phyloP scores from a whole-genome alignment of 805 yeast species.

The Yamadazyma takamatsuzukensis region DNA sequence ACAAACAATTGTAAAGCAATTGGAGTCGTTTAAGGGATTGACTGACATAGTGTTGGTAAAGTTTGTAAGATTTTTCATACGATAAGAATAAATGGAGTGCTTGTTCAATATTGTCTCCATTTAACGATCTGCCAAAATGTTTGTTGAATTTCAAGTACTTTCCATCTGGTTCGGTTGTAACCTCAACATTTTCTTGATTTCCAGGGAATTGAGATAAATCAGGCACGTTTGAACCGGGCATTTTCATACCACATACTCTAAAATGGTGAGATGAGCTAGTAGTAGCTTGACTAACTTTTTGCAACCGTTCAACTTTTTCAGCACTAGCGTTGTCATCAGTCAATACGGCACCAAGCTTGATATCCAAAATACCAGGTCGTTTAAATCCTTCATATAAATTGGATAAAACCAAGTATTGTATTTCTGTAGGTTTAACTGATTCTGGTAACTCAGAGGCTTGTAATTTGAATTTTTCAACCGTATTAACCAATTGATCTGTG shows the following conservation, averaged over 20 bases:
- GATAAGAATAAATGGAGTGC: slow-evolving; percentile 49
- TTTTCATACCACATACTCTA: slow-evolving; percentile 86
- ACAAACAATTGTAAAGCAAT: slow-evolving; percentile 60
- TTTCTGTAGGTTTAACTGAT: slow-evolving; percentile 8
- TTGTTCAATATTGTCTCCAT: slow-evolving; percentile 34
- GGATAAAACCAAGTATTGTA: slow-evolving; percentile 59
- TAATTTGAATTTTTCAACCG: slow-evolving; percentile 1
- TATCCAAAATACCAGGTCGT: slow-evolving; percentile 73
- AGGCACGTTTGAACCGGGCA: slow-evolving; percentile 19
- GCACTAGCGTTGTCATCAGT: slow-evolving; percentile 56
- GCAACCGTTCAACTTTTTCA: slow-evolving; percentile 63
- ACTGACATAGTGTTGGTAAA: slow-evolving; percentile 7
- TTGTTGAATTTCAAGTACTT: slow-evolving; percentile 58
- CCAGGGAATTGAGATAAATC: slow-evolving; percentile 5
- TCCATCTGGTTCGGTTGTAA: slow-evolving; percentile 7
- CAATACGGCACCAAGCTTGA: slow-evolving; percentile 72
- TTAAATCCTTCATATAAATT: slow-evolving; percentile 61
- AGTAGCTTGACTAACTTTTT: slow-evolving; percentile 61
- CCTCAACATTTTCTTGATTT: not conserved
- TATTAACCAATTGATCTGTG: slow-evolving; percentile 1
- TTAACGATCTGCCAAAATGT: slow-evolving; percentile 63
- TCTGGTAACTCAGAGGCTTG: slow-evolving; percentile 1
- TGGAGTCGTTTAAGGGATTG: slow-evolving; percentile 59
- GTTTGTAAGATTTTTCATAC: slow-evolving; percentile 23
- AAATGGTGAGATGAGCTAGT: slow-evolving; percentile 77